A percentile compares a stretch with the other conserved stretches of the same genome.
Evolutionary conservation across 2,329 filamentous ascomycete genomes (phyloP).

Genomic region (Dissoconium aciculare): DNA sequence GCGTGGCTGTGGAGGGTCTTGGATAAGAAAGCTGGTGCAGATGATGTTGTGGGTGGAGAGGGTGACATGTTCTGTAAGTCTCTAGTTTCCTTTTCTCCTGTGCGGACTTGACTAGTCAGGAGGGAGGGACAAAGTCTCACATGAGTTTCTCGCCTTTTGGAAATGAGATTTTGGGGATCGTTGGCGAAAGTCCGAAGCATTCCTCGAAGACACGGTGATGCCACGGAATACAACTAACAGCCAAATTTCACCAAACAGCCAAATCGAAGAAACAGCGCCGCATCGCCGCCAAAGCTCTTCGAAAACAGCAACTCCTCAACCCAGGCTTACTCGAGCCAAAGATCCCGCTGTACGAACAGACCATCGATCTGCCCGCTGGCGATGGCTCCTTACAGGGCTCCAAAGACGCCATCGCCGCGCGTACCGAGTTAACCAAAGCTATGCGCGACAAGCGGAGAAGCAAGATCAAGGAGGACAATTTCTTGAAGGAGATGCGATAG

Average conservation of each 20-base stretch:
- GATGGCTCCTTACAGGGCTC: constrained; percentile 35
- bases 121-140: no score
- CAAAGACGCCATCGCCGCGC: constrained; percentile 33
- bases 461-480: constrained; percentile 73
- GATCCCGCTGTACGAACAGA: constrained; percentile 63
- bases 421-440: constrained; percentile 50
- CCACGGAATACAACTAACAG: no score
- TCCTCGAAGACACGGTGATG: no score
- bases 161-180: no score
- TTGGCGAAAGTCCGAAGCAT: no score
- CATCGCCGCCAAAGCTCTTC: constrained; percentile 51
- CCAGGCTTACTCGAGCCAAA: constrained; percentile 46
- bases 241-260: constrained; percentile 38
- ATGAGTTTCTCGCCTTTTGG: no score
- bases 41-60: constrained; percentile 37
- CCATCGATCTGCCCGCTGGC: constrained; percentile 51
- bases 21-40: constrained; percentile 31
- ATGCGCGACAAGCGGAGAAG: constrained; percentile 62
- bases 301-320: constrained; percentile 49
- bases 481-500: constrained; percentile 59
- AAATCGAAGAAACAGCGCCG: constrained; percentile 75
- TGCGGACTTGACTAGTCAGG: no score
- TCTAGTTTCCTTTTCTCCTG: neutral
- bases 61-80: constrained; percentile 69
- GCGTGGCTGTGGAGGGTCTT: constrained; percentile 66